Evolutionary conservation across 257 asterid species (phyloP).

Genomic region (Galeopsis tetrahit): DNA sequence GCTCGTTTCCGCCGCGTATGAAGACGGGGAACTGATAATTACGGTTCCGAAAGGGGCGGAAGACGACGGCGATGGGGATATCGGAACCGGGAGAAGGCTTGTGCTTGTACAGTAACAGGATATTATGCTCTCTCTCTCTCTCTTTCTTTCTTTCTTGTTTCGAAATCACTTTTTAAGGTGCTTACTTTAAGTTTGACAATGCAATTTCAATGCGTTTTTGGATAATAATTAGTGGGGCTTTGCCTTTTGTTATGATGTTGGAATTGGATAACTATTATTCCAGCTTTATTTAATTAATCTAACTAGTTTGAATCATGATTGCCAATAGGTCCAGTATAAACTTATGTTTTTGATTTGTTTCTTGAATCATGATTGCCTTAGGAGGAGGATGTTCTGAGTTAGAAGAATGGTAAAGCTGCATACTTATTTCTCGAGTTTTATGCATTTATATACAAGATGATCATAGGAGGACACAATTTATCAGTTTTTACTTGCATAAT

Average conservation of each 20-base stretch:
- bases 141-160: not conserved
- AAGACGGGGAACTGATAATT: conserved; percentile 73
- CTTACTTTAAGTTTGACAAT: conserved; percentile 20
- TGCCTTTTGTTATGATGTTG: conserved; percentile 18
- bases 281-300: not conserved
- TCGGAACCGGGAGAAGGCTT: conserved; percentile 49
- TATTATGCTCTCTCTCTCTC: conserved; percentile 15
- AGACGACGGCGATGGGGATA: conserved; percentile 43
- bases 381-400: conserved; percentile 12
- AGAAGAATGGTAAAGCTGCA: not conserved
- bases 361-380: not conserved
- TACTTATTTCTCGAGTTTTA: not conserved
- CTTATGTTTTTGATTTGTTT: not conserved
- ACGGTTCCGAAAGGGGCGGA: conserved; percentile 70
- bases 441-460: not conserved
- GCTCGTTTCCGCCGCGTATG: conserved; percentile 61
- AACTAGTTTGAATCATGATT: not conserved
- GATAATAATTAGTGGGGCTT: conserved; percentile 10
- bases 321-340: not conserved
- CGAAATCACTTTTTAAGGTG: conserved; percentile 4
- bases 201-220: conserved; percentile 29
- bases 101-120: conserved; percentile 67
- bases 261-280: not conserved
- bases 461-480: not conserved
- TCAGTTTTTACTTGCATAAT: not conserved